Evolutionary conservation across 164 flowering plant species (phyloP).

Genomic region (Liriodendron chinense): DNA sequence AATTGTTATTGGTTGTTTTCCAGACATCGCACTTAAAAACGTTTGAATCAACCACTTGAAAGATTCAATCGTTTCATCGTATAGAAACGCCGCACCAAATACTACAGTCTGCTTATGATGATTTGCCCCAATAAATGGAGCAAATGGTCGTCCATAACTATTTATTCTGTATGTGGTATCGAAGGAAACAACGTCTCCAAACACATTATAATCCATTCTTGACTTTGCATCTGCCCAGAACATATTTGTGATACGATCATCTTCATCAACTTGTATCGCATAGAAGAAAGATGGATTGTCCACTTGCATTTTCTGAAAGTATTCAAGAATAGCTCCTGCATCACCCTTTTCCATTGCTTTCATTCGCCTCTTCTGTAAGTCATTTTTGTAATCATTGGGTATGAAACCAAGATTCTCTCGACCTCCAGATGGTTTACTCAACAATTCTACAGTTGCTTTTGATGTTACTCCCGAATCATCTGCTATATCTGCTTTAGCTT

Average conservation of each 20-base stretch:
- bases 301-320: constrained; percentile 8
- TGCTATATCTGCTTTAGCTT: too few species aligned
- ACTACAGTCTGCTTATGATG: constrained; percentile 20
- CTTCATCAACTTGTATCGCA: constrained; percentile 16
- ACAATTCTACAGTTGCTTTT: not conserved
- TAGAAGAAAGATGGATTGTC: constrained; percentile 18
- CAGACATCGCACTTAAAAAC: constrained; percentile 20
- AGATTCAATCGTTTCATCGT: constrained; percentile 16
- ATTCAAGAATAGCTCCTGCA: constrained; percentile 7
- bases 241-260: constrained; percentile 11
- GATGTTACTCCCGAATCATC: not conserved
- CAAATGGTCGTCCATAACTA: constrained; percentile 17
- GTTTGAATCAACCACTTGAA: constrained; percentile 21
- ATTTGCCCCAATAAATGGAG: constrained; percentile 23
- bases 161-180: constrained; percentile 14
- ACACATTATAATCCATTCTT: constrained; percentile 11
- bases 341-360: not conserved
- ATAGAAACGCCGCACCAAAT: constrained; percentile 19
- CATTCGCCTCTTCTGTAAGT: not conserved
- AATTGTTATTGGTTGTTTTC: constrained; percentile 13
- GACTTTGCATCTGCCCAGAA: constrained; percentile 24
- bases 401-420: not conserved
- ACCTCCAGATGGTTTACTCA: not conserved
- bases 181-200: constrained; percentile 23
- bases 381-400: not conserved